Base-by-base conservation (phyloP, 345 rosid species). In the Camelina sativa region DNA sequence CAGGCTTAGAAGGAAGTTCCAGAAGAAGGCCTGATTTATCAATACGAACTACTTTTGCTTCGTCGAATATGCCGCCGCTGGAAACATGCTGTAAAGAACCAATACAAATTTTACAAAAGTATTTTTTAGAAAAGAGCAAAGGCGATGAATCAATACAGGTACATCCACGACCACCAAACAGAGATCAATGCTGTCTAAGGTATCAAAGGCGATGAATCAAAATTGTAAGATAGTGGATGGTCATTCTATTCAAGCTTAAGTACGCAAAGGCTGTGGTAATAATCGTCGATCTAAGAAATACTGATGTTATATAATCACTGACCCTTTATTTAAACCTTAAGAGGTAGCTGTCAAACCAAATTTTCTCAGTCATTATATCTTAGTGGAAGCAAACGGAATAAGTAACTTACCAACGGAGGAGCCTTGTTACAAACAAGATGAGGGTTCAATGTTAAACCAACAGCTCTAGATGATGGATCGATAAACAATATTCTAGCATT, bases 391-490 rank as follows among this genome's bases (percentile, higher is more conserved):
- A 15, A 19, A 72, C 44, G 51, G 68, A 41, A 22, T 66, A 41
- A 11, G 68, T 72, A 30, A 72, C 96, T 82, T 87, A 95, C 99
- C 76, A 79, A 64, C 60, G 91, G 88, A 69, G 97, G 97, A 76
- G 89, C 85, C 71, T 75, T 85, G 76, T 92, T 89, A 56, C 80
- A 87, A 79, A 92, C 78, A 80, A 95, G 93, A 82, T 88, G 82
- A 9, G 87, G 93, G 82, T 90, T 95, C 79, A 95, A 76, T 43
- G 99, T 92, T 91, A 95, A 86, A 74, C 97, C 97, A 65, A 95
- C 81, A 68, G 99, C 99, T 82, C 99, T 89, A 67, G 93, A 86
- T 70, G 88, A 84, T 65, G 97, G 97, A 86, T 95, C 99, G 19
- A 90, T 76, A 80, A 92, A 95, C 70, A 95, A 77, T 82, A 95